These are phyloP conservation scores for Cymbidium sinense DNA, from an alignment of 106 monocot genomes.

Conservation along the genomic window DNA sequence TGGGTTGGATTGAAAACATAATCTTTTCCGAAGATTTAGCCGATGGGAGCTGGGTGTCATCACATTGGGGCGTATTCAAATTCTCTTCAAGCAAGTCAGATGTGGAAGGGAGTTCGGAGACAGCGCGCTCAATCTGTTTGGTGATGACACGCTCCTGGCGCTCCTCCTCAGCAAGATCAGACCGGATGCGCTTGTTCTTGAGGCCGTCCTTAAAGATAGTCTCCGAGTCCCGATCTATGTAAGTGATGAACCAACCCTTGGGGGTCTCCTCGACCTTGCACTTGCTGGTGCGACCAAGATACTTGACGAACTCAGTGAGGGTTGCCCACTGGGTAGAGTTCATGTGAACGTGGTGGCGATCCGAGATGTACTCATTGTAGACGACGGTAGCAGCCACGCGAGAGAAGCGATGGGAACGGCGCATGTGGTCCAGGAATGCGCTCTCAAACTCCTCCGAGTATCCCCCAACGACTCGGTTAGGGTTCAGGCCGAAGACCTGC, in stretches of 20 bases:
- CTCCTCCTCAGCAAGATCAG: conserved; percentile 87
- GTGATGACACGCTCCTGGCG: conserved; percentile 66
- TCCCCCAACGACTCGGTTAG: conserved; percentile 67
- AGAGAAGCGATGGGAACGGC: conserved; percentile 80
- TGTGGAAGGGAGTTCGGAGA: conserved; percentile 2
- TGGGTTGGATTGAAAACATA: conserved; percentile 26
- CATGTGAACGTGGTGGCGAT: conserved; percentile 93
- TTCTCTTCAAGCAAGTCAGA: not conserved
- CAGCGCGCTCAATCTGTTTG: conserved; percentile 70
- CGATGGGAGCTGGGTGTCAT: not conserved
- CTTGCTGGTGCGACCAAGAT: conserved; percentile 69
- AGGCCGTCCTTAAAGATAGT: conserved; percentile 67
- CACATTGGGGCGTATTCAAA: not conserved
- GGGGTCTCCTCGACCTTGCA: conserved; percentile 97
- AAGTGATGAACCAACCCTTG: conserved; percentile 98
- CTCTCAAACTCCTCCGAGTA: conserved; percentile 85
- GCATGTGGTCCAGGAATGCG: conserved; percentile 62
- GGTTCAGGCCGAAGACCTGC: conserved; percentile 93
- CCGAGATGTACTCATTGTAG: conserved; percentile 91
- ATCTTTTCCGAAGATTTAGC: conserved; percentile 22
- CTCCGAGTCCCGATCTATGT: conserved; percentile 88
- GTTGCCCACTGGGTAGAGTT: conserved; percentile 96
- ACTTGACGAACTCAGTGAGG: conserved; percentile 89
- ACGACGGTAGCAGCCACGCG: conserved; percentile 94
- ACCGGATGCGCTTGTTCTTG: conserved; percentile 57